These are phyloP conservation scores for Epichloe scottii DNA, from an alignment of 2,329 filamentous ascomycete genomes.

Conservation along the genomic window DNA sequence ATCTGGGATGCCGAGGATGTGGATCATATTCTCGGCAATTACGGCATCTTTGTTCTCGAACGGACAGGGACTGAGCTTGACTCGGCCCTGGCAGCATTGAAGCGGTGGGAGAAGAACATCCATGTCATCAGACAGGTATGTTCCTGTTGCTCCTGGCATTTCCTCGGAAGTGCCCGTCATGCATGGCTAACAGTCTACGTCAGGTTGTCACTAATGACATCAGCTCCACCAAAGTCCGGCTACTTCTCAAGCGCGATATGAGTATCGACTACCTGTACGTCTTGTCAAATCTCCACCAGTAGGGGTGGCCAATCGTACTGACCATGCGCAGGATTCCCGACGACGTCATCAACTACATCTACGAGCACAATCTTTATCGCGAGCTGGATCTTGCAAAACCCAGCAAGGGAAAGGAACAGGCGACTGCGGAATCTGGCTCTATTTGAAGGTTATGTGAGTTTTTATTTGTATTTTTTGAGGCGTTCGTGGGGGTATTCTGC, in stretches of 20 bases:
- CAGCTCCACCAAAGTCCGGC: conserved; percentile 67
- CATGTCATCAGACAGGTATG: conserved; percentile 57
- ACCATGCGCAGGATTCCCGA: conserved; percentile 38
- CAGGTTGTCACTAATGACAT: conserved; percentile 66
- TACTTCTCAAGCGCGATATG: conserved; percentile 69
- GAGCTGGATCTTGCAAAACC: conserved; percentile 26
- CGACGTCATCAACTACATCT: conserved; percentile 63
- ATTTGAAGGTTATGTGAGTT: conserved; percentile 11
- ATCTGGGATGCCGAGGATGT: conserved; percentile 80
- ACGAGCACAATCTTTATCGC: conserved; percentile 52
- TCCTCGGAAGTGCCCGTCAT: not conserved
- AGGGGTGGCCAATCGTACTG: not conserved
- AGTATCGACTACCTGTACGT: conserved; percentile 55
- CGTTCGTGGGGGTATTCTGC: not conserved
- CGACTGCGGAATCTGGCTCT: conserved; percentile 14
- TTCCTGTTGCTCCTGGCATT: not conserved
- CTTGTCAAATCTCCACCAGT: not conserved
- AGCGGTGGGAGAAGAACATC: conserved; percentile 74
- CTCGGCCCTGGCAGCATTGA: conserved; percentile 69
- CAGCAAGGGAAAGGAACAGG: conserved; percentile 15
- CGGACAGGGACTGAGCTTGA: conserved; percentile 80
- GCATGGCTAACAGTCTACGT: not conserved
- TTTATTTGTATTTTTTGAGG: not conserved
- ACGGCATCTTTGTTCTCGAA: conserved; percentile 78
- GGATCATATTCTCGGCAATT: conserved; percentile 75